Evolutionary conservation across 2,329 filamentous ascomycete genomes (phyloP), one percentile per base, ranked within the genome.

Genomic region (Cladophialophora immunda): DNA sequence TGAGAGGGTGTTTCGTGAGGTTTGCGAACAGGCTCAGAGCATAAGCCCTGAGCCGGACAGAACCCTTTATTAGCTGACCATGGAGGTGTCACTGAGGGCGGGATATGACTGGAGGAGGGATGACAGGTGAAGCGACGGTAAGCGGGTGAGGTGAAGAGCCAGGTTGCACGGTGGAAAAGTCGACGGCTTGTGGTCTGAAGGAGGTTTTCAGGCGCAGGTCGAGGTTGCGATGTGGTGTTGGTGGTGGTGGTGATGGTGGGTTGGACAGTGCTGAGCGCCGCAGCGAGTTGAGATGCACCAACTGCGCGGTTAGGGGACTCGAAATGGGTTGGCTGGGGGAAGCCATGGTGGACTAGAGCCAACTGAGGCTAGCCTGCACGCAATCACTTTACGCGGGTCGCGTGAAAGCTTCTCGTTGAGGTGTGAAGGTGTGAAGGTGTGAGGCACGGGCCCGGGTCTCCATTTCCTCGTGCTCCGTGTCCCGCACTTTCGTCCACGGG

Each of bases 21-120:
- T 50, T 4, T 50, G 45, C 45, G 45, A 50, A 50, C 45, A 59
- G 68, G 68, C 68, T 65, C 68, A 70, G 66, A 68, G 68, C 68
- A 57, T 52, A 25, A 57, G 68, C 68, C 58, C 68, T 65, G 68
- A 70, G 68, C 68, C 68, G 57, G 34, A 38, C 22, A 52, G 32
- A 47, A 53, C 25, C 52, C 55, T 58, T 13, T 64, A 58, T 64
- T 56, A 70, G 66, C 68, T 64, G 66, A 60, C 29, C 68, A 70
- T 70, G 56, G 45, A 67, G 56, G 59, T 62, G 67, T 69, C 64
- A 64, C 55, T 36, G 53, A 25, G 7, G 7, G 41, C 41, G 9
- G 50, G 36, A 25, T 52, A 41, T 60, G 41, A 64, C 34, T 58
- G 36, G 56, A 38, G 52, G 47, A 45, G 34, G 45, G 50, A 32